Evolutionary conservation across 441 rosid species (phyloP), one percentile per base, ranked within the genome.

Genomic region (Syzygium malaccense): DNA sequence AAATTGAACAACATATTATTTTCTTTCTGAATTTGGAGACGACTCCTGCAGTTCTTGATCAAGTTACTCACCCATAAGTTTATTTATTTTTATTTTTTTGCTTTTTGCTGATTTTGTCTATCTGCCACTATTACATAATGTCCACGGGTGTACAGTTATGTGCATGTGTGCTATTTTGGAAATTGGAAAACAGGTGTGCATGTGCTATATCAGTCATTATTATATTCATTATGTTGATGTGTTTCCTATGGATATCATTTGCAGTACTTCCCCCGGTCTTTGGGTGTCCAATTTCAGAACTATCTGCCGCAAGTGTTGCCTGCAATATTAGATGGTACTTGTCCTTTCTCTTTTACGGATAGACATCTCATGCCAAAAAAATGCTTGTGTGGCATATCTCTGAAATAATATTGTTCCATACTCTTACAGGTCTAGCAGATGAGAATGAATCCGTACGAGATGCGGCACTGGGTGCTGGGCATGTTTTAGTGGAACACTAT

Each of bases 371-470:
- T 75, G 83, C 83, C 83, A 41, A 41, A 75, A 75, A 66, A 20
- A 20, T 75, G 11, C 51, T 71, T 20, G 28, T 11, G 28, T 60
- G 28, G 66, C 17, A 45, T 41, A 37, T 51, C 83, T 37, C 14
- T 85, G 53, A 85, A 54, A 55, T 85, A 19, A 85, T 55, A 54
- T 14, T 33, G 30, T 32, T 32, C 64, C 64, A 4, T 91, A 64
- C 51, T 87, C 79, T 71, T 91, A 55, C 92, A 98, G 99, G 99
- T 91, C 99, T 97, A 86, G 98, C 99, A 53, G 99, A 98, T 94
- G 99, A 98, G 95, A 98, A 97, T 92, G 99, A 98, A 93, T 97
- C 99, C 89, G 99, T 98, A 66, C 99, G 99, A 87, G 99, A 98
- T 84, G 99, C 99, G 56, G 99, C 99, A 90, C 93, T 98, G 79